Conservation (phyloP, 345 rosid genomes). For the Geranium brycei region DNA sequence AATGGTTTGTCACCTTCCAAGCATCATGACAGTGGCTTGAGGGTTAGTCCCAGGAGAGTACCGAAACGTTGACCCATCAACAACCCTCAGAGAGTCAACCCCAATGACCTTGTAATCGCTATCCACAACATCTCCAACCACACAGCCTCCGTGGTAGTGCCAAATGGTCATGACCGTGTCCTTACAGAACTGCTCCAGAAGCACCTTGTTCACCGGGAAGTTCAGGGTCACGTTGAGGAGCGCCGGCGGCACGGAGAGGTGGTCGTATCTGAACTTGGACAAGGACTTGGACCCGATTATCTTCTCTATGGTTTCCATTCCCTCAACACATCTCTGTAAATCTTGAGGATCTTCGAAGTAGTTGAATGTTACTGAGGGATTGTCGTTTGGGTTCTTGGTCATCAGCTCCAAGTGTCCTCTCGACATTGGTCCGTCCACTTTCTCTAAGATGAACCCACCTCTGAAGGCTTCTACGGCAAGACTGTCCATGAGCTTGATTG, state of each 20-base stretch:
- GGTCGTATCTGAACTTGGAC: constrained; percentile 23
- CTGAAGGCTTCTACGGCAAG: constrained; percentile 23
- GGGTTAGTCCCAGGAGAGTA: constrained; percentile 68
- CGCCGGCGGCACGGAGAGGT: constrained; percentile 22
- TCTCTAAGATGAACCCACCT: constrained; percentile 58
- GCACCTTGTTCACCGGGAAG: constrained; percentile 45
- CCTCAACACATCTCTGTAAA: constrained; percentile 42
- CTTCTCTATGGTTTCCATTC: constrained; percentile 38
- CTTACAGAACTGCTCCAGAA: constrained; percentile 48
- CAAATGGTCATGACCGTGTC: constrained; percentile 70
- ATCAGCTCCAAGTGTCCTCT: constrained; percentile 43
- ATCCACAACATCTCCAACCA: constrained; percentile 54
- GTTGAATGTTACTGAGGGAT: constrained; percentile 53
- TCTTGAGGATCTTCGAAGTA: constrained; percentile 55
- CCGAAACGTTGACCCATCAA: constrained; percentile 59
- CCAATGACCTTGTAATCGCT: constrained; percentile 46
- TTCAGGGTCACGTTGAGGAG: constrained; percentile 35
- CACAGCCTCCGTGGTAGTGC: constrained; percentile 78
- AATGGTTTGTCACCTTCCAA: constrained; percentile 43
- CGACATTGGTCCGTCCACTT: constrained; percentile 49
- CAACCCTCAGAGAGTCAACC: constrained; percentile 39
- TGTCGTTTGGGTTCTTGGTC: constrained; percentile 35
- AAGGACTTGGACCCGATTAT: constrained; percentile 40
- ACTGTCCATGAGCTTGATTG: constrained; percentile 19
- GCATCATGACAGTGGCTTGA: constrained; percentile 86